phyloP scores from a whole-genome alignment of 148 eudicot species.

The Chenopodium album region DNA sequence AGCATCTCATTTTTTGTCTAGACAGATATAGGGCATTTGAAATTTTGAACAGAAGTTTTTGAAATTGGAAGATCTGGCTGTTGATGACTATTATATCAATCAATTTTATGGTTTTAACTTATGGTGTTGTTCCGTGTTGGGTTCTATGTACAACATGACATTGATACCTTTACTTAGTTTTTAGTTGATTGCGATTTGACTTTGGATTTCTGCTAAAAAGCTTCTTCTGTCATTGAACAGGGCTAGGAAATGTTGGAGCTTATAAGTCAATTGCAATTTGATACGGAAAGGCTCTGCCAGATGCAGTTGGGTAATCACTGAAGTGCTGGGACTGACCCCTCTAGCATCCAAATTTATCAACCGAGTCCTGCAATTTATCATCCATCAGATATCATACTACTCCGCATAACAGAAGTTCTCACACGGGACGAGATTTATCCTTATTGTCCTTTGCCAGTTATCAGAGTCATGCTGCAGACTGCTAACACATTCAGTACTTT shows the following conservation, averaged over 20 bases:
- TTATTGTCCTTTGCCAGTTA: neutral
- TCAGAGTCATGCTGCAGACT: neutral
- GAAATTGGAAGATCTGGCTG: neutral
- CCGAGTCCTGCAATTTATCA: neutral
- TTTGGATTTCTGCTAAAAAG: slow-evolving; percentile 9
- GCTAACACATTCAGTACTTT: neutral
- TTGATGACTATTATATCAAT: neutral
- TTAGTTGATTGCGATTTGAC: neutral
- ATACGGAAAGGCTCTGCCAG: slow-evolving; percentile 2
- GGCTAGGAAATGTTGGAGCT: slow-evolving; percentile 23
- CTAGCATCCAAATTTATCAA: slow-evolving; percentile 3
- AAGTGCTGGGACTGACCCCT: slow-evolving; percentile 9
- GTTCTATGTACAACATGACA: neutral
- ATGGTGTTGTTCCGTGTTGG: neutral
- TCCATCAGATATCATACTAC: neutral
- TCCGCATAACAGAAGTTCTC: neutral
- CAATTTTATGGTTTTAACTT: neutral
- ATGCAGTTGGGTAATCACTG: neutral
- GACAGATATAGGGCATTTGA: neutral
- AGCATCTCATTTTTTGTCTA: neutral
- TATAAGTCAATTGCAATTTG: slow-evolving; percentile 13
- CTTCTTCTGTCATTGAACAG: slow-evolving; percentile 30
- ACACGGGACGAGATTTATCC: neutral
- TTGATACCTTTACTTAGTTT: neutral
- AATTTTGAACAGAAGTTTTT: too few relatives aligned